Conservation (phyloP, 2,329 filamentous ascomycete species). For the Delphinella strobiligena region DNA sequence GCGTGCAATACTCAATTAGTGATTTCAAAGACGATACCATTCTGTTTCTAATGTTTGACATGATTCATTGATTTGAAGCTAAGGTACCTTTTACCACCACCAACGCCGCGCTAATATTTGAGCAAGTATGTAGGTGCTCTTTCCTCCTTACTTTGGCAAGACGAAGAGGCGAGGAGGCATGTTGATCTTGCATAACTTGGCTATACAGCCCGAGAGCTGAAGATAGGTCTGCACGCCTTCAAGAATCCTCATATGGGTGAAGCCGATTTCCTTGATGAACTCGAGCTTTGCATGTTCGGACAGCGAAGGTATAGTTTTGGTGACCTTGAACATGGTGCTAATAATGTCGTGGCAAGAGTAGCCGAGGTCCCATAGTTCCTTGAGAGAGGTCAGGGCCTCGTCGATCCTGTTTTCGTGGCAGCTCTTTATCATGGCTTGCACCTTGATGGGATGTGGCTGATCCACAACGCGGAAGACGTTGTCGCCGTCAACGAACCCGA, state of each 20-base stretch:
- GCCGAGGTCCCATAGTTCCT: slow-evolving; percentile 82
- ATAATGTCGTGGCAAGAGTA: slow-evolving; percentile 99
- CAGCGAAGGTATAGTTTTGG: slow-evolving; percentile 83
- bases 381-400: slow-evolving; percentile 69
- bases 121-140: background rate
- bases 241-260: slow-evolving; percentile 98
- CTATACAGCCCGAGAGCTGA: slow-evolving; percentile 85
- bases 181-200: slow-evolving; percentile 84
- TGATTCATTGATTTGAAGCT: no score
- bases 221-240: slow-evolving; percentile 92
- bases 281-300: slow-evolving; percentile 93
- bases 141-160: slow-evolving; percentile 20
- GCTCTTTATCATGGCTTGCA: slow-evolving; percentile 96
- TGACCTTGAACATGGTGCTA: slow-evolving; percentile 97
- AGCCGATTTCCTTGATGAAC: slow-evolving; percentile 90
- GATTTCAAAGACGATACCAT: no score
- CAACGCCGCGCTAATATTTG: slow-evolving; percentile 18
- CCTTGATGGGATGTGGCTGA: slow-evolving; percentile 92
- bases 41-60: no score
- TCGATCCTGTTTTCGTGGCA: slow-evolving; percentile 90
- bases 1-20: no score
- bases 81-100: slow-evolving; percentile 9
- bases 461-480: slow-evolving; percentile 98
- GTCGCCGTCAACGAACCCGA: slow-evolving; percentile 92
- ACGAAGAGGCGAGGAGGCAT: slow-evolving; percentile 83